These are phyloP conservation scores for Ephemerocybe angulata DNA, from an alignment of 768 basidiomycete genomes.

Conservation along the genomic window DNA sequence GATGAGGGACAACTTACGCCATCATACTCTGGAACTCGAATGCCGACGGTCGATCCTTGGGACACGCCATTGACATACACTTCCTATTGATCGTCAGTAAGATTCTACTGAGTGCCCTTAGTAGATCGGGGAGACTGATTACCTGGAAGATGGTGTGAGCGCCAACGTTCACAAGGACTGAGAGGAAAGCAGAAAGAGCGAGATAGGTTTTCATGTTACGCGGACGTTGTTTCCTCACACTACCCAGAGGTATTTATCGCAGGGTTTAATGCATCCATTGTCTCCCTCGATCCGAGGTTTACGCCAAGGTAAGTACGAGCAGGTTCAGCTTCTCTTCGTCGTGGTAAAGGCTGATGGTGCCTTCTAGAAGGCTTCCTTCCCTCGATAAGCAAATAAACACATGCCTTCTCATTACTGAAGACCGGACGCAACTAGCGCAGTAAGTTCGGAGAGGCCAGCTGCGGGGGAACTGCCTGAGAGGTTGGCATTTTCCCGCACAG, in stretches of 20 bases:
- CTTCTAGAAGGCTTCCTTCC: not conserved
- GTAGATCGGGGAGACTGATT: not conserved
- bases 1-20: conserved; percentile 20
- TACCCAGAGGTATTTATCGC: not conserved
- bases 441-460: not conserved
- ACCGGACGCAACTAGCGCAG: not conserved
- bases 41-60: conserved; percentile 36
- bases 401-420: not conserved
- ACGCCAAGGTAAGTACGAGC: not conserved
- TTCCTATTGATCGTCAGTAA: conserved; percentile 25
- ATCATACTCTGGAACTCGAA: conserved; percentile 39
- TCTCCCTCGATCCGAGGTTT: conserved; percentile 3
- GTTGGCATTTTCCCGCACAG: not conserved
- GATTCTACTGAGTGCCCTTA: not conserved
- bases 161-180: conserved; percentile 31
- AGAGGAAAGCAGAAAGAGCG: conserved; percentile 23
- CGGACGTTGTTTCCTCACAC: not conserved
- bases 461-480: not conserved
- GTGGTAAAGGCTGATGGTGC: not conserved
- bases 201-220: conserved; percentile 24
- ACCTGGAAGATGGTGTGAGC: conserved; percentile 55
- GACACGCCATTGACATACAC: conserved; percentile 45
- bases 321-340: not conserved
- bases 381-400: not conserved
- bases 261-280: not conserved